Percentiles rank a stretch among this genome's conserved stretches.
These are phyloP conservation scores for Colletotrichum cordylinicola DNA, from an alignment of 2,329 filamentous ascomycete genomes.

Conservation along the genomic window DNA sequence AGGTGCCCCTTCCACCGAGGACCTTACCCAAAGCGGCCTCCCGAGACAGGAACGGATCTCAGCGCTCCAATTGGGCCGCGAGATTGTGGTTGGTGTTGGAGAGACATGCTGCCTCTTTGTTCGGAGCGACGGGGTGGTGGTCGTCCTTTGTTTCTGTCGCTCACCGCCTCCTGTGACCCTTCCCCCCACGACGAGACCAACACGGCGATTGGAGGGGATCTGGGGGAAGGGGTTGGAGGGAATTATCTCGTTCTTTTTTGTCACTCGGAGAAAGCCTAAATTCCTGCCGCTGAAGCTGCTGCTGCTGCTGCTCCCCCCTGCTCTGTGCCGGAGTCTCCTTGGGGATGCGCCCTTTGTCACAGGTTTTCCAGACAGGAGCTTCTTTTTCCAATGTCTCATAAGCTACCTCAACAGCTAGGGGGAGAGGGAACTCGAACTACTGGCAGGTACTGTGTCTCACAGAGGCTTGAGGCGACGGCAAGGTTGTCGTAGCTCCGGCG, in stretches of 20 bases:
- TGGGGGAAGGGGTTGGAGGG: background rate
- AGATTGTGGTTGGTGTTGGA: background rate
- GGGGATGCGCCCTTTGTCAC: background rate
- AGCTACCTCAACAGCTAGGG: background rate
- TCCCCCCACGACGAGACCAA: background rate
- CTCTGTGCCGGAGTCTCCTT: background rate
- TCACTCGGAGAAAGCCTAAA: background rate
- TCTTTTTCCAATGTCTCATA: background rate
- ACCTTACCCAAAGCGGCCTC: slow-evolving; percentile 6
- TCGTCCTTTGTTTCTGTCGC: background rate
- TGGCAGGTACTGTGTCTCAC: background rate
- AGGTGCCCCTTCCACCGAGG: background rate
- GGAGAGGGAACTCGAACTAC: background rate
- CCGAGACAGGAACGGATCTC: background rate
- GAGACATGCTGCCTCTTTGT: background rate
- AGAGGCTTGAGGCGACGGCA: background rate
- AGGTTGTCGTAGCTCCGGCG: background rate
- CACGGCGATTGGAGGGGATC: background rate
- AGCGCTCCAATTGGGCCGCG: background rate
- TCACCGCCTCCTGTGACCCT: background rate
- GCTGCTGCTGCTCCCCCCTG: background rate
- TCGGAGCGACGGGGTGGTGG: background rate
- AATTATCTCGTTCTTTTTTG: background rate
- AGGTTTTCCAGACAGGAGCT: background rate
- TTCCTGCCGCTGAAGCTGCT: background rate